A percentile compares a stretch with the other conserved stretches of the same genome.
Evolutionary conservation across 306 rosid genomes (phyloP).

Genomic region (Prinsepia uniflora): DNA sequence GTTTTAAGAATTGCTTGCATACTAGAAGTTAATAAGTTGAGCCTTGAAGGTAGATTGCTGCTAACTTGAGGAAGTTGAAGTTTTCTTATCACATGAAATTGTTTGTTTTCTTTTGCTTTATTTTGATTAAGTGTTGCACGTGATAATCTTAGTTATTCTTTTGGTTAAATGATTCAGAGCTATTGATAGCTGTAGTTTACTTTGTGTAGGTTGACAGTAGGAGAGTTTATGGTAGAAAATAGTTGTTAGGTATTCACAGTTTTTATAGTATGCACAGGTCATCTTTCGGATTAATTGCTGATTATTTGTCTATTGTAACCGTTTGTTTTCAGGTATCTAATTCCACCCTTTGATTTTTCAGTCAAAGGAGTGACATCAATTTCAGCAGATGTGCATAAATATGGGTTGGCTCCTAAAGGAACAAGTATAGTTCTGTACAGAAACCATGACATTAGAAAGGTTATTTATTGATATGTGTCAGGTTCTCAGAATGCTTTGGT

Average conservation of each 20-base stretch:
- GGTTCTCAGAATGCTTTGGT: neutral
- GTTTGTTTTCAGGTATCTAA: slow-evolving; percentile 56
- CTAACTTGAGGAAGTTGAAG: neutral
- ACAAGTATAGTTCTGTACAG: slow-evolving; percentile 77
- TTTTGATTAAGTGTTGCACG: neutral
- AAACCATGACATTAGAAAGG: slow-evolving; percentile 94
- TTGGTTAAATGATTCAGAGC: neutral
- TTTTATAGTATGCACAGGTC: no score
- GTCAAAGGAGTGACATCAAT: slow-evolving; percentile 91
- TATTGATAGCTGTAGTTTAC: neutral
- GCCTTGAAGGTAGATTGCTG: no score
- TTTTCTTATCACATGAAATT: neutral
- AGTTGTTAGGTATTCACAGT: neutral
- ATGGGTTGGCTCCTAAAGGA: slow-evolving; percentile 98
- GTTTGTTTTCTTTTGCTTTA: neutral
- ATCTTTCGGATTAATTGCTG: neutral
- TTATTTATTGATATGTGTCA: slow-evolving; percentile 28
- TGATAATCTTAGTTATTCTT: neutral
- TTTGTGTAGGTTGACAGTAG: neutral
- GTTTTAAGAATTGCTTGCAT: neutral
- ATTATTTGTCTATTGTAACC: neutral
- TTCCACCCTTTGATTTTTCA: slow-evolving; percentile 86
- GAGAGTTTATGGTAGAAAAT: neutral
- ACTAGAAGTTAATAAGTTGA: neutral
- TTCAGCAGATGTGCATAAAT: slow-evolving; percentile 94